Evolutionary conservation across 2,329 filamentous ascomycete species (phyloP).

Genomic region (Ascochyta rabiei): DNA sequence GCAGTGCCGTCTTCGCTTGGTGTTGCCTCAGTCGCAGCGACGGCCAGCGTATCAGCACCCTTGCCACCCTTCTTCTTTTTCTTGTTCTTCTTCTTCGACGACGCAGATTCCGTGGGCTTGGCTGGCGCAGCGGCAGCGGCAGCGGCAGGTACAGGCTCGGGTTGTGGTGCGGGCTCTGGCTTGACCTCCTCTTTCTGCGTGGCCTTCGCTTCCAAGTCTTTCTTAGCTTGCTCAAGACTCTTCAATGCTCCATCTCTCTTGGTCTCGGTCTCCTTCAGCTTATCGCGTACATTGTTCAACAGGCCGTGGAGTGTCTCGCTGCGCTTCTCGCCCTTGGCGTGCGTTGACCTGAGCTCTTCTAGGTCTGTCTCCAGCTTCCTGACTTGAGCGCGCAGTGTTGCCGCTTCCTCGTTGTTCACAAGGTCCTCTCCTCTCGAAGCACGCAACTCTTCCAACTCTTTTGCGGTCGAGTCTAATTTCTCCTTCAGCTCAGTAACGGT

Average conservation of each 20-base stretch:
- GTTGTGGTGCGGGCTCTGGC: slow-evolving; percentile 17
- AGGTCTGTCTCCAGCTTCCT: slow-evolving; percentile 42
- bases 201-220: slow-evolving; percentile 30
- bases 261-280: slow-evolving; percentile 61
- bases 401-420: slow-evolving; percentile 35
- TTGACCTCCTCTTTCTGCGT: slow-evolving; percentile 22
- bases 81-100: slow-evolving; percentile 77
- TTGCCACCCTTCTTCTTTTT: slow-evolving; percentile 79
- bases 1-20: slow-evolving; percentile 48
- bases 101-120: slow-evolving; percentile 40
- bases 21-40: slow-evolving; percentile 40
- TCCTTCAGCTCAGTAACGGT: slow-evolving; percentile 45
- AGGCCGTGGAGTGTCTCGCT: slow-evolving; percentile 61
- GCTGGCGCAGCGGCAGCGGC: slow-evolving; percentile 11
- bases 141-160: slow-evolving; percentile 25
- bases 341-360: slow-evolving; percentile 34
- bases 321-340: slow-evolving; percentile 57
- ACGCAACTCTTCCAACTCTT: slow-evolving; percentile 56
- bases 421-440: slow-evolving; percentile 39
- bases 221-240: slow-evolving; percentile 47
- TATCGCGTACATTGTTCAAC: slow-evolving; percentile 59
- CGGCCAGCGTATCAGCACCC: slow-evolving; percentile 26
- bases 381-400: slow-evolving; percentile 37
- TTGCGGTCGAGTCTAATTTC: slow-evolving; percentile 48
- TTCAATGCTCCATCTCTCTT: slow-evolving; percentile 54